A percentile compares a stretch with the other conserved stretches of the same genome.
These are phyloP conservation scores for Wickerhamiella parazyma DNA, from an alignment of 805 yeast genomes.

Conservation along the genomic window DNA sequence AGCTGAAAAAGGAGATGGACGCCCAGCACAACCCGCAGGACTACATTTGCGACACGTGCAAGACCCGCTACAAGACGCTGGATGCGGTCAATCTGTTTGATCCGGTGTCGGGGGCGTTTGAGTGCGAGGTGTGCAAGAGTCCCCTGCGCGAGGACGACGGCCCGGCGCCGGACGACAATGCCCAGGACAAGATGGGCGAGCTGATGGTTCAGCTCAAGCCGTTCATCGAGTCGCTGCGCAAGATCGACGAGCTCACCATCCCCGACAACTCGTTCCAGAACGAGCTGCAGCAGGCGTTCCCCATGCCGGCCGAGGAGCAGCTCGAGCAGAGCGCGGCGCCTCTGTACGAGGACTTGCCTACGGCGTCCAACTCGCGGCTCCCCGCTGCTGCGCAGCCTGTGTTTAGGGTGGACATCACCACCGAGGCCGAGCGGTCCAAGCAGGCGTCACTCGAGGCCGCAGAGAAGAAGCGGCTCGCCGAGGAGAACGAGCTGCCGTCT, in stretches of 20 bases:
- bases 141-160: conserved; percentile 78
- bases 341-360: conserved; percentile 12
- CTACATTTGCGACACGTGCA: conserved; percentile 77
- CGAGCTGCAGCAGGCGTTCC: conserved; percentile 68
- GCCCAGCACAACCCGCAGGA: conserved; percentile 88
- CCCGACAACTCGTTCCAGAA: conserved; percentile 86
- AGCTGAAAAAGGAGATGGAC: conserved; percentile 68
- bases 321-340: conserved; percentile 11
- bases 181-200: conserved; percentile 65
- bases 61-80: conserved; percentile 63
- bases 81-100: conserved; percentile 77
- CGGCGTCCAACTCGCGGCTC: conserved; percentile 22
- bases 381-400: conserved; percentile 47
- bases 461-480: conserved; percentile 54
- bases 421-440: conserved; percentile 70
- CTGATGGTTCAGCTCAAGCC: conserved; percentile 87
- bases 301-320: conserved; percentile 25
- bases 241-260: conserved; percentile 63
- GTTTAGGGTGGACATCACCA: conserved; percentile 71
- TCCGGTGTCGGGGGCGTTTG: conserved; percentile 65
- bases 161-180: conserved; percentile 62
- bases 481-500: conserved; percentile 89
- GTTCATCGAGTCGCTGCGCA: conserved; percentile 64
- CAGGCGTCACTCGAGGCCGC: conserved; percentile 55
- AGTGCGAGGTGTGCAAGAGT: conserved; percentile 74